These are phyloP conservation scores for Myochromella boudieri DNA, from an alignment of 768 basidiomycete species.

Conservation along the genomic window DNA sequence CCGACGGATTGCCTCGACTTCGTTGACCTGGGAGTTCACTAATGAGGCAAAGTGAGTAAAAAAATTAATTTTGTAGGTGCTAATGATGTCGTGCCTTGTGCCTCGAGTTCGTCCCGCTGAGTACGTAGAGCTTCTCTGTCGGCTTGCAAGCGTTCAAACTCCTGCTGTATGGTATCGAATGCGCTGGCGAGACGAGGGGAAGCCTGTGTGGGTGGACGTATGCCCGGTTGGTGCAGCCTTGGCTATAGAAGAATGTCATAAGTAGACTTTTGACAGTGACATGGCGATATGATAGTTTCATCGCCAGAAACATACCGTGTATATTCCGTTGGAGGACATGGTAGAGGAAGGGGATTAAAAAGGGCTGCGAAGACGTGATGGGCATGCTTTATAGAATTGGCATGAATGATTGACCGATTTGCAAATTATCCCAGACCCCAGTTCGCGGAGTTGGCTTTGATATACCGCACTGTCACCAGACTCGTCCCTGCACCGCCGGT, in stretches of 20 bases:
- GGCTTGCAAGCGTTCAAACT: constrained; percentile 69
- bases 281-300: neutral
- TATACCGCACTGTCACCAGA: constrained; percentile 9
- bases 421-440: constrained; percentile 13
- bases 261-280: neutral
- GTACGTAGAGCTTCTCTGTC: constrained; percentile 57
- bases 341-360: constrained; percentile 8
- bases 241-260: neutral
- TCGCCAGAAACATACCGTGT: constrained; percentile 2
- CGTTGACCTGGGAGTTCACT: constrained; percentile 85
- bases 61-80: neutral
- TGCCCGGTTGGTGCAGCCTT: constrained; percentile 2
- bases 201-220: constrained; percentile 6
- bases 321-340: constrained; percentile 7
- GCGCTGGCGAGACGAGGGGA: constrained; percentile 59
- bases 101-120: constrained; percentile 92
- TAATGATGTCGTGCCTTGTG: constrained; percentile 61
- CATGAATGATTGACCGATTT: constrained; percentile 19
- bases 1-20: constrained; percentile 86
- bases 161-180: constrained; percentile 74
- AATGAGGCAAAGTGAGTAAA: neutral
- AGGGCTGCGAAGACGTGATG: constrained; percentile 11
- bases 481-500: constrained; percentile 15
- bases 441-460: constrained; percentile 9
- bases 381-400: constrained; percentile 13